These are phyloP conservation scores for Colletotrichum cereale DNA, from an alignment of 2,329 filamentous ascomycete genomes.

Conservation along the genomic window DNA sequence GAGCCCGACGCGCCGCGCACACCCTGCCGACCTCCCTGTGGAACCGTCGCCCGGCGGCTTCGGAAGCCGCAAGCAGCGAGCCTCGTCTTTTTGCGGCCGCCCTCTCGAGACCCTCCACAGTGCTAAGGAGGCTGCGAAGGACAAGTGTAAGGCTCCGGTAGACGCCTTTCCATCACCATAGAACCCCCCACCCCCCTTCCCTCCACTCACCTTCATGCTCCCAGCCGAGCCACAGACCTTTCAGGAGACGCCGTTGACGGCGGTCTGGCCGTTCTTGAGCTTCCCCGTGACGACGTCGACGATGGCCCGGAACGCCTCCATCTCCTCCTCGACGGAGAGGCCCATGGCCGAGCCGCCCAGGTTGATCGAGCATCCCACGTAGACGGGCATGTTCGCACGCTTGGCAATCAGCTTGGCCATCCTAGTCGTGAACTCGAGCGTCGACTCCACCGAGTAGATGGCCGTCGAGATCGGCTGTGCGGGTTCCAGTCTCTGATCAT, in stretches of 20 bases:
- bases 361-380: conserved; percentile 89
- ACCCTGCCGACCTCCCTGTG: background rate
- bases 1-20: conserved; percentile 20
- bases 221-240: background rate
- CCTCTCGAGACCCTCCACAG: background rate
- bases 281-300: conserved; percentile 75
- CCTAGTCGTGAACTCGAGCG: conserved; percentile 87
- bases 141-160: background rate
- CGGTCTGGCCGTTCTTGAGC: conserved; percentile 51
- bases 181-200: too few species aligned
- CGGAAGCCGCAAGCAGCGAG: conserved; percentile 11
- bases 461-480: conserved; percentile 80
- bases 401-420: conserved; percentile 87
- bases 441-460: conserved; percentile 80
- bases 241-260: conserved; percentile 43
- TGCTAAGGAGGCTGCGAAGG: background rate
- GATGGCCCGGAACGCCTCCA: conserved; percentile 85
- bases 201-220: background rate
- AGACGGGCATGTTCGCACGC: conserved; percentile 80
- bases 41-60: conserved; percentile 18
- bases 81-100: background rate
- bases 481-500: conserved; percentile 62
- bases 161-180: background rate
- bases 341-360: conserved; percentile 80
- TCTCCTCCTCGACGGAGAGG: conserved; percentile 90